Conservation (phyloP, 768 basidiomycete genomes). For the Lactarius tabidus region DNA sequence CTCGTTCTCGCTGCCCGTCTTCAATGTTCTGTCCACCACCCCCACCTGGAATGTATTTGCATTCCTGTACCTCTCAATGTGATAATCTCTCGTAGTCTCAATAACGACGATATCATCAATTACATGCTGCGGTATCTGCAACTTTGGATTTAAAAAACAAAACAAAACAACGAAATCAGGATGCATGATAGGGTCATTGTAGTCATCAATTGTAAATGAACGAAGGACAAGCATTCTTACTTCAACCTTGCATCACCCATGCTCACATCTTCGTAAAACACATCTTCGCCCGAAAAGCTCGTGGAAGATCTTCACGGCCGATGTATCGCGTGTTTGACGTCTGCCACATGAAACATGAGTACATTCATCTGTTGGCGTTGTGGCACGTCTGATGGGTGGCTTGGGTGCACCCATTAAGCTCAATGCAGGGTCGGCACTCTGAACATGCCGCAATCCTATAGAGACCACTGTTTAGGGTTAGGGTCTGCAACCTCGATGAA, state of each 20-base stretch:
- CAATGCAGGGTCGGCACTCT: conserved; percentile 81
- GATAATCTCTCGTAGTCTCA: neutral
- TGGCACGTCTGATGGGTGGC: conserved; percentile 88
- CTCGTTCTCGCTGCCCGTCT: too few species aligned
- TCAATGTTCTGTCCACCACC: too few species aligned
- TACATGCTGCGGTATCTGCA: neutral
- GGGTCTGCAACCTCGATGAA: neutral
- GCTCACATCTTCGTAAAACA: conserved; percentile 42
- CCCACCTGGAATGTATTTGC: too few species aligned
- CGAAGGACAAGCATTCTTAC: neutral
- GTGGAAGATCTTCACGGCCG: conserved; percentile 82
- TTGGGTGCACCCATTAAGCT: conserved; percentile 73
- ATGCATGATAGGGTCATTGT: neutral
- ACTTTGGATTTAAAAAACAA: neutral
- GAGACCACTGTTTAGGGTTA: conserved; percentile 14
- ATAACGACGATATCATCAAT: neutral
- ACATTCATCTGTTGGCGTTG: conserved; percentile 67
- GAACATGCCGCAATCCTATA: conserved; percentile 29
- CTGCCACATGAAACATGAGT: conserved; percentile 90
- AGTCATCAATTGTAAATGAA: neutral
- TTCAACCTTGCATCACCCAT: conserved; percentile 27
- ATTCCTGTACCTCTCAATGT: too few species aligned
- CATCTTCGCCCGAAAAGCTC: conserved; percentile 57
- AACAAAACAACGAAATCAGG: neutral
- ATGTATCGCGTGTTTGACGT: conserved; percentile 88